Evolutionary conservation across 257 asterid species (phyloP), one percentile per base, ranked within the genome.

Genomic region (Thymus mandschuricus): DNA sequence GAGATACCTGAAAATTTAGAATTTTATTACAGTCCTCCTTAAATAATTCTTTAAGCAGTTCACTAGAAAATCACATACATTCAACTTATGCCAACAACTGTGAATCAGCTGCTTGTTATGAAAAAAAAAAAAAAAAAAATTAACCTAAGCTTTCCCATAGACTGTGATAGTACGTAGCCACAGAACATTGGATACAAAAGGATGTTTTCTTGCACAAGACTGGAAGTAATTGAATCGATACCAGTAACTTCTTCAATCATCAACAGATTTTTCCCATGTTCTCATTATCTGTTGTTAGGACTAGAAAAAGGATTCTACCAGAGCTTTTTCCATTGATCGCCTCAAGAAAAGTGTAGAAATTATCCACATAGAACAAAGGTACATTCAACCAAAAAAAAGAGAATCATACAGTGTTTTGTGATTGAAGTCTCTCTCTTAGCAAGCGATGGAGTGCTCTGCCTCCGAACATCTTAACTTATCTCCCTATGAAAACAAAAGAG

Each of bases 401-500:
- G 54, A 2, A 54, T 35, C 28, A 69, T 74, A 81, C 77, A 43
- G 55, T 78, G 79, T 49, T 64, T 62, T 69, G 78, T 33, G 75
- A 75, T n/a, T 57, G 83, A 75, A 83, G 69, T 62, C 66, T 80
- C 67, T 69, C 75, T 66, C 66, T 75, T 76, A 83, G 75, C 65
- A 83, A 60, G 64, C 72, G 72, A 55, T 69, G 74, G 62, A 83
- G 34, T 44, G 78, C 76, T 80, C 85, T 77, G 73, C 81, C 80
- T 80, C 87, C 79, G 74, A 78, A 72, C 87, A 83, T 80, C 73
- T 65, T 76, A 71, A 46, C 27, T 33, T 28, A 58, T 61, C 67
- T 38, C 80, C 65, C 81, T 80, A 77, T 44, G 41, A 10, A 66
- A 13, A 44, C 27, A 50, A 51, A 46, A 73, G 28, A 50, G n/a